Base-by-base conservation (phyloP, 352 stramenopile genomes). In the Phytopythium vexans region DNA sequence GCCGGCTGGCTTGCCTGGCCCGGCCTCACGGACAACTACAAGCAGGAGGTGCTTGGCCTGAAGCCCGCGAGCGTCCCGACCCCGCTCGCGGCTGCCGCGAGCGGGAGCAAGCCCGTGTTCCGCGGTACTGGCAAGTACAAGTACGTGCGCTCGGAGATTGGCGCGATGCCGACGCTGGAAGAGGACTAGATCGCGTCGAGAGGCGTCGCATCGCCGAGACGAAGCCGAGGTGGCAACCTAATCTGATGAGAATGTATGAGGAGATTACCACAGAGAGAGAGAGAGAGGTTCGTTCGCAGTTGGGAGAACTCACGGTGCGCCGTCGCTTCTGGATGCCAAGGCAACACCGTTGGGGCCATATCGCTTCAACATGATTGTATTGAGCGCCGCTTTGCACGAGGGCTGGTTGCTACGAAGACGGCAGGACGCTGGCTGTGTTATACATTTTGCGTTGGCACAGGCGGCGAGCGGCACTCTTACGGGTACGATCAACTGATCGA, bases 1-100 rank as follows among this genome's bases (percentile, higher is more conserved):
- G 74, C 71, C 11, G 78, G 66, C 53, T 93, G 77, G 78, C 66
- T 90, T 52, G 76, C 72, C 12, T 93, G 82, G 82, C 82, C 82
- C 1, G 80, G 62, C 6, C 72, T 93, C 42, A 84, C 76, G 52
- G 65, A 74, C 11, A 55, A 59, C 52, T 93, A 88, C 68, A 93
- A 93, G 74, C 60, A 86, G 56, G 77, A 89, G 49, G 72, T 70
- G 49, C 60, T 93, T n/a, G 82, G 82, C 37, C 48, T 93, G 10
- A 74, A 68, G 60, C 49, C 74, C 6, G 45, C 62, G 11, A 16
- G 45, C 34, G 60, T 59, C 8, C 53, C 70, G 10, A 49, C 58
- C 11, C 56, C 58, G 10, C 54, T 59, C 38, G 64, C 67, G n/a
- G 62, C 69, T 2, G 60, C 50, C 1, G 47, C 54, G 32, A 55